phyloP scores from a whole-genome alignment of 2,329 filamentous ascomycete species.

The Pseudophaeomoniella oleicola region DNA sequence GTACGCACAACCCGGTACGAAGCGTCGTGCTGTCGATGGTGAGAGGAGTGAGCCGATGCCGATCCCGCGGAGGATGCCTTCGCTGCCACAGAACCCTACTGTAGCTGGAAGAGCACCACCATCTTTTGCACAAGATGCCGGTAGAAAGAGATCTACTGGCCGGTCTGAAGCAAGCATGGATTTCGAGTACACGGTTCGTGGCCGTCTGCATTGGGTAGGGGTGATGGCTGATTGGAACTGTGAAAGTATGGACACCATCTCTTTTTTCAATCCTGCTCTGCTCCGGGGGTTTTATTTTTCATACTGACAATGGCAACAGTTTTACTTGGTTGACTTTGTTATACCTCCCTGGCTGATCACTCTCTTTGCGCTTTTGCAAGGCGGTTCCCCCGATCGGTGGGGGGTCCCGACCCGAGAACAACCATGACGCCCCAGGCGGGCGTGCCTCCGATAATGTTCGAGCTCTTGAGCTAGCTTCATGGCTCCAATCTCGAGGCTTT shows the following conservation, averaged over 20 bases:
- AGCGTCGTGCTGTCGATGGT: not conserved
- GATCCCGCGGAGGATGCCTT: not conserved
- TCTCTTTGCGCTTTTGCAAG: too few relatives aligned
- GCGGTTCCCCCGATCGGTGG: too few relatives aligned
- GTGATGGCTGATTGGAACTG: slow-evolving; percentile 61
- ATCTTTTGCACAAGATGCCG: too few relatives aligned
- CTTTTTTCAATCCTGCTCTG: too few relatives aligned
- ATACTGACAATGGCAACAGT: slow-evolving; percentile 1
- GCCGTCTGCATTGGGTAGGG: slow-evolving; percentile 52
- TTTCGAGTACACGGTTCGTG: slow-evolving; percentile 49
- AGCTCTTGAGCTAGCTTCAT: not conserved
- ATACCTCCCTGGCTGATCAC: too few relatives aligned
- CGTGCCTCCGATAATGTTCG: not conserved
- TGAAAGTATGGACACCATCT: slow-evolving; percentile 41
- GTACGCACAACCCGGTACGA: too few relatives aligned
- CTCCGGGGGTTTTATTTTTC: slow-evolving; percentile 3
- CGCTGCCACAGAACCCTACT: not conserved
- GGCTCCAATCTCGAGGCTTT: not conserved
- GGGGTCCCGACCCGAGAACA: too few relatives aligned
- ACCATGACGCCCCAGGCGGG: too few relatives aligned
- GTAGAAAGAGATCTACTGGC: not conserved
- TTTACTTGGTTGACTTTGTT: slow-evolving; percentile 3
- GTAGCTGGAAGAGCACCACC: not conserved
- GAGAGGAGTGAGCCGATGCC: not conserved
- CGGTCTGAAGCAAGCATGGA: slow-evolving; percentile 30